A percentile compares a stretch with the other conserved stretches of the same genome.
Evolutionary conservation across 768 basidiomycete species (phyloP).

Genomic region (Mrakia gelida): DNA sequence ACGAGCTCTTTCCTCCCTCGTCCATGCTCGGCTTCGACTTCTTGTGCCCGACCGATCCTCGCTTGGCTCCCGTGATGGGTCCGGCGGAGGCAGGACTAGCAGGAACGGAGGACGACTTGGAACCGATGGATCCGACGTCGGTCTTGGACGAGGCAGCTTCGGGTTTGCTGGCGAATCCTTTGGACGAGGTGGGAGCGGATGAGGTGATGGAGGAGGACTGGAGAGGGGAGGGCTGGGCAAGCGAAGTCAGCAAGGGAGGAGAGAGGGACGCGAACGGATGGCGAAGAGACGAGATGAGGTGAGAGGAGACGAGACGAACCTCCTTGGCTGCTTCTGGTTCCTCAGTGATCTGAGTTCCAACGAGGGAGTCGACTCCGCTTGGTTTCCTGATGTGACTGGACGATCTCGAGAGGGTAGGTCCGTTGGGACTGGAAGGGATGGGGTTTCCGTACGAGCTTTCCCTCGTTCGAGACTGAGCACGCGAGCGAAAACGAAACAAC

Average conservation of each 20-base stretch:
- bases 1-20: constrained; percentile 59
- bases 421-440: constrained; percentile 14
- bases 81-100: constrained; percentile 18
- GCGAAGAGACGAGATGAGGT: too few species aligned
- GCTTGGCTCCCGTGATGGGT: neutral
- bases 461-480: constrained; percentile 1
- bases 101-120: constrained; percentile 13
- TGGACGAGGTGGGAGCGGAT: constrained; percentile 1
- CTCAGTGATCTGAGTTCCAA: constrained; percentile 17
- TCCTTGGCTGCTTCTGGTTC: constrained; percentile 6
- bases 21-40: constrained; percentile 43
- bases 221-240: neutral
- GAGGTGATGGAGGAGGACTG: neutral
- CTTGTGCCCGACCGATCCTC: constrained; percentile 39
- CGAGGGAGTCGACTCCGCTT: constrained; percentile 5
- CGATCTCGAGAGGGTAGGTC: neutral
- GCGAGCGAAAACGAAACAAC: neutral
- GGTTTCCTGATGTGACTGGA: constrained; percentile 1
- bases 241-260: neutral
- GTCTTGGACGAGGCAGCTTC: constrained; percentile 11
- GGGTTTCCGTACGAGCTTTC: constrained; percentile 2
- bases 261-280: neutral
- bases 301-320: neutral
- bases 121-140: constrained; percentile 20
- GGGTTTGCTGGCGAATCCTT: constrained; percentile 14